Evolutionary conservation across 2,329 filamentous ascomycete species (phyloP), one percentile per base, ranked within the genome.

Genomic region (Alternaria viburni): DNA sequence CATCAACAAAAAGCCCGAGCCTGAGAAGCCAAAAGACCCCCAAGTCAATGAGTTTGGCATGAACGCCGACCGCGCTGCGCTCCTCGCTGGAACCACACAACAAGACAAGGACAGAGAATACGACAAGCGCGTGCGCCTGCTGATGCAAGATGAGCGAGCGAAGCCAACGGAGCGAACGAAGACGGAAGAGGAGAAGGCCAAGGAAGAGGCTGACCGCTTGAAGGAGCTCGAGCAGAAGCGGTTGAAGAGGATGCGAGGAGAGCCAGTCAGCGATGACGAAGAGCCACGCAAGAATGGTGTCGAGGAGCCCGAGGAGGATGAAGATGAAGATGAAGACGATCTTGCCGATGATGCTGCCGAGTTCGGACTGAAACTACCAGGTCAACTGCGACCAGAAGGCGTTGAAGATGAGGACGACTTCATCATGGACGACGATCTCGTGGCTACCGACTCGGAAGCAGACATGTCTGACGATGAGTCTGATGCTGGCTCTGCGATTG

Each of bases 341-440:
- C 44, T 71, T 11, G 70, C 69, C 25, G 86, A 89, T 62, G 87
- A 91, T 74, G 88, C 88, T 13, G 86, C 83, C 52, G 83, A 85
- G 54, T 90, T 90, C 73, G 88, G 88, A 2, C 80, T 90, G n/a
- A 86, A 86, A 4, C 86, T 90, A 74, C 58, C 67, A 41, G 47
- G 72, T 85, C 91, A 74, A 26, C 72, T 73, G 25, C 74, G 77
- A 75, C 69, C 77, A 67, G 64, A 74, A 58, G 69, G 80, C 69
- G 62, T 97, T 32, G 93, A 97, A 68, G 95, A 97, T 70, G 95
- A 98, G 76, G 95, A 98, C 72, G 93, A 97, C 71, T 98, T 98
- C 73, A 78, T 95, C 25, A 89, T 97, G 65, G 95, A 98, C 62
- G 92, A 96, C 66, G 91, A 97, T 74, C 85, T 98, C 15, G 87